These are phyloP conservation scores for Sindora glabra DNA, from an alignment of 306 rosid genomes.

Conservation along the genomic window DNA sequence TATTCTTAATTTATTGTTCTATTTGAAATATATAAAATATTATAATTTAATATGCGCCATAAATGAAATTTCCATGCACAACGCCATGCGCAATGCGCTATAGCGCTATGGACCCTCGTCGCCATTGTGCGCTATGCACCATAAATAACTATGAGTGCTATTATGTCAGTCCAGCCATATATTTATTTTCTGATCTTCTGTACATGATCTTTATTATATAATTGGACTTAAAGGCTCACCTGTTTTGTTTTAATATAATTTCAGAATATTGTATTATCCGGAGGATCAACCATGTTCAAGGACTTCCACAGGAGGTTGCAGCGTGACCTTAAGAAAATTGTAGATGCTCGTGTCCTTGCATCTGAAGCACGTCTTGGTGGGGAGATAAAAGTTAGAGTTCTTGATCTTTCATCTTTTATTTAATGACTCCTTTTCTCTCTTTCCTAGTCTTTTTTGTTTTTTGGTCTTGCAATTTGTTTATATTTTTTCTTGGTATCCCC, in stretches of 20 bases:
- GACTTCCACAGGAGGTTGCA: slow-evolving; percentile 97
- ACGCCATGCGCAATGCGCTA: too few species aligned
- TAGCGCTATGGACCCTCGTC: too few species aligned
- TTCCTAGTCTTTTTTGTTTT: background rate
- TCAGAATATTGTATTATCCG: slow-evolving; percentile 93
- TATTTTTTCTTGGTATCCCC: slow-evolving; percentile 10
- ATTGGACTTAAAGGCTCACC: background rate
- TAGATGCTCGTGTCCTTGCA: slow-evolving; percentile 81
- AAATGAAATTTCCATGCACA: too few species aligned
- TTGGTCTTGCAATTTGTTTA: slow-evolving; percentile 6
- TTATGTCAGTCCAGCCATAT: background rate
- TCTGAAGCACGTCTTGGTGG: slow-evolving; percentile 78
- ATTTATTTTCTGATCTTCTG: background rate
- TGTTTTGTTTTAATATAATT: slow-evolving; percentile 1
- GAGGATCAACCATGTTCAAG: slow-evolving; percentile 99
- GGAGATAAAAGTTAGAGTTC: slow-evolving; percentile 58
- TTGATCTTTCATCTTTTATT: background rate
- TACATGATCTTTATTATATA: background rate
- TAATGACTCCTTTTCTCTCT: background rate
- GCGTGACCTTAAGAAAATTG: slow-evolving; percentile 89
- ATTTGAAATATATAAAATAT: too few species aligned
- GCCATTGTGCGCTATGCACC: too few species aligned
- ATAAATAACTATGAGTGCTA: too few species aligned
- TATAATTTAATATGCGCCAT: too few species aligned
- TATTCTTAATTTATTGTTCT: too few species aligned